Percentiles rank a stretch among this genome's conserved stretches.
These are phyloP conservation scores for Aspergillus sp. DNA, from an alignment of 2,329 filamentous ascomycete genomes.

Conservation along the genomic window DNA sequence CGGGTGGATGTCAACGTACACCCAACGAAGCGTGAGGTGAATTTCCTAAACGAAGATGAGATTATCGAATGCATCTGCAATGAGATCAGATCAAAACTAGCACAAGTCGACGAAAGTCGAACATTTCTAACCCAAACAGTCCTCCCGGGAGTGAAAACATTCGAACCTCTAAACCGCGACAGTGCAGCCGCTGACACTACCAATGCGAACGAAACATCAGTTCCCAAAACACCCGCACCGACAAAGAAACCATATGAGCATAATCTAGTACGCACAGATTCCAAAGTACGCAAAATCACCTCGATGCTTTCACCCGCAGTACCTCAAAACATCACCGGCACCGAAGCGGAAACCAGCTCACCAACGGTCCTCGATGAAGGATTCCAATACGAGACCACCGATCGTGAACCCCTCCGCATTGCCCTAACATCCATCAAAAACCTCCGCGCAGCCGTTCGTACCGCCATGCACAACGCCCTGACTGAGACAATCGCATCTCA, in stretches of 20 bases:
- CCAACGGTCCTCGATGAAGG: slow-evolving; percentile 39
- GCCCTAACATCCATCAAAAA: slow-evolving; percentile 80
- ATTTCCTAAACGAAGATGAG: slow-evolving; percentile 96
- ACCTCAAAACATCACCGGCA: slow-evolving; percentile 18
- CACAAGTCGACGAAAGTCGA: slow-evolving; percentile 85
- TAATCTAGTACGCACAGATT: slow-evolving; percentile 85
- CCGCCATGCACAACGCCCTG: slow-evolving; percentile 75
- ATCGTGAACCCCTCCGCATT: slow-evolving; percentile 65
- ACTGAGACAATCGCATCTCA: slow-evolving; percentile 83
- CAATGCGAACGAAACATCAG: slow-evolving; percentile 27
- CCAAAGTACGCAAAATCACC: slow-evolving; percentile 87
- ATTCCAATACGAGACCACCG: slow-evolving; percentile 66
- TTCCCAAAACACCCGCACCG: slow-evolving; percentile 31
- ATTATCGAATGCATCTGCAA: slow-evolving; percentile 83
- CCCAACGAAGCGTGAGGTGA: slow-evolving; percentile 93
- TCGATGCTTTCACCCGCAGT: slow-evolving; percentile 76
- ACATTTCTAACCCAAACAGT: slow-evolving; percentile 93
- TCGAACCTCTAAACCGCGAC: slow-evolving; percentile 31
- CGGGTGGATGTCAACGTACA: slow-evolving; percentile 97
- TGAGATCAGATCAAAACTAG: slow-evolving; percentile 70
- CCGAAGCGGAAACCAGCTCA: slow-evolving; percentile 28
- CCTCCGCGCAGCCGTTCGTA: slow-evolving; percentile 74
- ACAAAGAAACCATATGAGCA: slow-evolving; percentile 68
- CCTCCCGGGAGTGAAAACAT: slow-evolving; percentile 59
- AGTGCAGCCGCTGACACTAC: slow-evolving; percentile 12